Evolutionary conservation across 331 rosid species (phyloP), one percentile per base, ranked within the genome.

Genomic region (Telfairia occidentalis): DNA sequence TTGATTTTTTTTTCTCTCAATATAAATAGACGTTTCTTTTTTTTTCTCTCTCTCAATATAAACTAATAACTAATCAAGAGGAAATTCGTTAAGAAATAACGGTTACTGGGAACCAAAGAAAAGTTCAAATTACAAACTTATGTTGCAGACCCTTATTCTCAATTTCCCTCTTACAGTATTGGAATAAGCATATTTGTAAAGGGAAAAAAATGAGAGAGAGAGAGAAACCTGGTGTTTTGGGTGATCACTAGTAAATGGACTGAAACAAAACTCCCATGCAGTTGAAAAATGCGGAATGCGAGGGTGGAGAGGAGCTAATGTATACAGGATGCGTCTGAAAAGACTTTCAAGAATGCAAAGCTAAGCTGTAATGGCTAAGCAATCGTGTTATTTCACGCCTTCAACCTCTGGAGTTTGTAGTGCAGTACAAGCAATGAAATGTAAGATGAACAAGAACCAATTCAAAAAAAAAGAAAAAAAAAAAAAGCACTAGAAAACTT

Each of bases 241-340:
- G 37, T 15, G 43, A 34, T 63, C 19, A 16, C 26, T 70, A 16
- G 58, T 8, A 29, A 71, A 16, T 42, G 45, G 75, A 15, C 43
- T 45, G 59, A 48, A 30, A 32, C 59, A 50, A 71, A 50, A 28
- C 59, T 71, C 59, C 37, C 43, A 71, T 71, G 75, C 58, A 48
- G 59, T 71, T 48, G 9, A 48, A 5, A 28, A 71, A 71, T 71
- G 75, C 75, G 48, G 42, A 48, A 71, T 48, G 75, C 7, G 60
- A 71, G 60, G 38, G 57, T 15, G 49, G 59, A 18, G 43, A 71
- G 29, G 60, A 48, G 75, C 43, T 29, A 26, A 45, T 46, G 59
- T 71, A 28, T 48, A 48, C 48, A 29, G 42, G 29, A 43, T 69
- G 55, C 74, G 74, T 42, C 53, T 23, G 73, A 38, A 66, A 69